These are phyloP conservation scores for Sugiyamaella paludigena DNA, from an alignment of 1,139 yeast genomes.

Conservation along the genomic window DNA sequence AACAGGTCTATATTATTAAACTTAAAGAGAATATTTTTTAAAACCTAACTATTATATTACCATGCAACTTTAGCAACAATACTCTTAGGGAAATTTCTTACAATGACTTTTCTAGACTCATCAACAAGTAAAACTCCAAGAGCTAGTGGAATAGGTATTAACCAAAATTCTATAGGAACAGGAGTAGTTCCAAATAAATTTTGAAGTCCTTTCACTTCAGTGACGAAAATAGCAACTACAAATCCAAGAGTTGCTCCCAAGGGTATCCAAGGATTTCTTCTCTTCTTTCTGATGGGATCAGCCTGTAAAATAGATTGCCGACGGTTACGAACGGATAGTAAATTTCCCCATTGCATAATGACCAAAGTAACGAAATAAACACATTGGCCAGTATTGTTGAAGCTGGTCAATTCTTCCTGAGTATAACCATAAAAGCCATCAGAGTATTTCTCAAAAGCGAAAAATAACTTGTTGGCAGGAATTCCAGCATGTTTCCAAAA, in stretches of 20 bases:
- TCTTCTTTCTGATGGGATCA: slow-evolving; percentile 37
- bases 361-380: slow-evolving; percentile 52
- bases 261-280: slow-evolving; percentile 36
- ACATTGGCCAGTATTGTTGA: slow-evolving; percentile 43
- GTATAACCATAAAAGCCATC: slow-evolving; percentile 26
- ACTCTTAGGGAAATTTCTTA: slow-evolving; percentile 32
- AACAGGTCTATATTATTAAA: no score
- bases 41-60: background rate
- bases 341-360: slow-evolving; percentile 50
- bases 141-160: slow-evolving; percentile 50
- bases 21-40: slow-evolving; percentile 1
- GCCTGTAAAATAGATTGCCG: slow-evolving; percentile 45
- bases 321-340: slow-evolving; percentile 48
- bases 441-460: slow-evolving; percentile 43
- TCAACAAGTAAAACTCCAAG: slow-evolving; percentile 42
- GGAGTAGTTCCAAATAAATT: slow-evolving; percentile 40
- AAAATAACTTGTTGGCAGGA: slow-evolving; percentile 40
- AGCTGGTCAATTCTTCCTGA: slow-evolving; percentile 27
- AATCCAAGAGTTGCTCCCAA: slow-evolving; percentile 43
- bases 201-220: slow-evolving; percentile 48
- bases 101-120: slow-evolving; percentile 44
- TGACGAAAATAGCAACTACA: slow-evolving; percentile 46
- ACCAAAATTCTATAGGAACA: slow-evolving; percentile 49
- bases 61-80: slow-evolving; percentile 21
- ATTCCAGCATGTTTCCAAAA: slow-evolving; percentile 42